Base-by-base conservation (phyloP, 192 early-diverging fungal species). In the Linnemannia elongata region DNA sequence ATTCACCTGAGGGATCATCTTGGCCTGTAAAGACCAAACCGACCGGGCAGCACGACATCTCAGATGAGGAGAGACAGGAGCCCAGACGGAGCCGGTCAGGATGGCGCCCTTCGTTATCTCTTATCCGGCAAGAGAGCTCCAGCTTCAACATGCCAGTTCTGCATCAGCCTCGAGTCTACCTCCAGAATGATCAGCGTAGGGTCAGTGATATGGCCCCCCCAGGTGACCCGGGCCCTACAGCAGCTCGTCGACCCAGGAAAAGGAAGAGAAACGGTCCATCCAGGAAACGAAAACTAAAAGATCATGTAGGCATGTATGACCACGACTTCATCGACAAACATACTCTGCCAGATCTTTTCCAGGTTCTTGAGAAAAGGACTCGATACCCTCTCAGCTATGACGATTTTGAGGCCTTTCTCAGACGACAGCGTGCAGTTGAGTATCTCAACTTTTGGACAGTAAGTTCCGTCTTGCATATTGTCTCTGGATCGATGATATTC, bases 391-490 rank as follows among this genome's bases (percentile, higher is more conserved):
- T 87, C 13, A 49, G 85, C 41, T 87, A 81, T 63, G 76, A 87
- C n/a, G 85, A 81, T 47, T 87, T 87, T 81, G 85, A 87, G 68
- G 85, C 79, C 17, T 87, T 81, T 52, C 57, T 87, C 22, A 44
- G 85, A 24, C 78, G 79, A 18, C 76, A 77, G 18, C 75, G 80
- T 18, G 85, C 79, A 0, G 85, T 77, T 2, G 85, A 87, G 55
- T 87, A 87, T 52, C 79, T 87, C 70, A 87, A 87, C 54, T 87
- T 87, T 73, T 87, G 85, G 85, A 72, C 79, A 3, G 85, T 87
- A 87, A 80, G 85, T 78, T 66, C n/a, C 10, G 6, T 6, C 60
- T 15, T 33, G 24, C 55, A 33, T 33, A 9, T 5, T 4, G 27
- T 60, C 4, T 27, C 12, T 4, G 27, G n/a, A n/a, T 33, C 12